Evolutionary conservation across 164 flowering plant species (phyloP).

Genomic region (Taxillus chinensis): DNA sequence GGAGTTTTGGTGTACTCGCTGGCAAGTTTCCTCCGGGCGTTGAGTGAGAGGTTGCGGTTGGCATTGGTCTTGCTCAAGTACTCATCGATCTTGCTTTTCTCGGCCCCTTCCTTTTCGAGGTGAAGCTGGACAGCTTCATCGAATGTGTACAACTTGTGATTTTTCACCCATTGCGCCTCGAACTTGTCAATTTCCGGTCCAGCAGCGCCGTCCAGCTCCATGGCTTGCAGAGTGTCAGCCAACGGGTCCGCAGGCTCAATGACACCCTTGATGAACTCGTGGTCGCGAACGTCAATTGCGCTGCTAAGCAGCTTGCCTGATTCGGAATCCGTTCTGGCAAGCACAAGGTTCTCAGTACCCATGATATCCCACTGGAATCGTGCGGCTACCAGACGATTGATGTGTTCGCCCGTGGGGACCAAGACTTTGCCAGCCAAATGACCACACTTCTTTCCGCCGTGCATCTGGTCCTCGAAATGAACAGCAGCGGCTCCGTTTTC

Average conservation of each 20-base stretch:
- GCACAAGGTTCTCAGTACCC: slow-evolving; percentile 79
- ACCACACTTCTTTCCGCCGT: slow-evolving; percentile 87
- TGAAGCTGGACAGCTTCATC: slow-evolving; percentile 64
- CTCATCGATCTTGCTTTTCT: slow-evolving; percentile 58
- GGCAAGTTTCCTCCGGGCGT: slow-evolving; percentile 60
- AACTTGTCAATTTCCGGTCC: slow-evolving; percentile 69
- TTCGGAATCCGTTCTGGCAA: slow-evolving; percentile 88
- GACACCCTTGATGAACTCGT: slow-evolving; percentile 78
- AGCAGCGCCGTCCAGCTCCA: slow-evolving; percentile 58
- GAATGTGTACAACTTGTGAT: slow-evolving; percentile 64
- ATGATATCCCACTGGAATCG: slow-evolving; percentile 85
- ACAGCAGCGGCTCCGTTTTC: slow-evolving; percentile 96
- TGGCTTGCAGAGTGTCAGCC: slow-evolving; percentile 34
- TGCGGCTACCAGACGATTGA: slow-evolving; percentile 81
- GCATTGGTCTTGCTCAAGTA: slow-evolving; percentile 56
- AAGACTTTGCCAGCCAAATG: slow-evolving; percentile 95
- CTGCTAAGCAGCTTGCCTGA: slow-evolving; percentile 74
- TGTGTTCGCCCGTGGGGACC: slow-evolving; percentile 67
- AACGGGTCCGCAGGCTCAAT: slow-evolving; percentile 63
- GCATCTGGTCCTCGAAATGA: slow-evolving; percentile 89
- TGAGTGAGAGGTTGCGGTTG: slow-evolving; percentile 57
- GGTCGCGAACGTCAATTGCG: slow-evolving; percentile 75
- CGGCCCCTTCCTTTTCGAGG: slow-evolving; percentile 64
- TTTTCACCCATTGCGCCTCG: slow-evolving; percentile 69
- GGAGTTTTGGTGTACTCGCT: slow-evolving; percentile 50